Conservation (phyloP, 75 land plant species). For the Cunninghamia lanceolata region DNA sequence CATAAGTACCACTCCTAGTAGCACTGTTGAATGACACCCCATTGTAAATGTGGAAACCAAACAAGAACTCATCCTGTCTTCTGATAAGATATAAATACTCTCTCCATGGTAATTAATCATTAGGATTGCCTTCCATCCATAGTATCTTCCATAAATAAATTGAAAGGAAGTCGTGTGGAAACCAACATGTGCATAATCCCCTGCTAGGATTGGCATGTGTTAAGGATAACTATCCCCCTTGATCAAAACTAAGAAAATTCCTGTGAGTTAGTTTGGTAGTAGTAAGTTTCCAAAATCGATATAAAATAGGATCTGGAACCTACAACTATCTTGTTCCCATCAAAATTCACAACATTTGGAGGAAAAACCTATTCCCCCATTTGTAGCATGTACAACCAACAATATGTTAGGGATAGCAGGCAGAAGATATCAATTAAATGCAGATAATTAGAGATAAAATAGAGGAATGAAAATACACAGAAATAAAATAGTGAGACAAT, state of each 20-base stretch:
- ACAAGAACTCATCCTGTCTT: too few relatives aligned
- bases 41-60: too few relatives aligned
- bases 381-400: background rate
- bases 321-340: background rate
- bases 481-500: too few relatives aligned
- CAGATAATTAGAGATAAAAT: too few relatives aligned
- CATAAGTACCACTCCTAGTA: conserved; percentile 79
- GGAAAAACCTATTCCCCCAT: background rate
- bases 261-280: background rate
- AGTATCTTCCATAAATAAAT: too few relatives aligned
- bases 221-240: background rate
- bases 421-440: too few relatives aligned
- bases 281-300: background rate
- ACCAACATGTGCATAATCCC: background rate
- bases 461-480: too few relatives aligned
- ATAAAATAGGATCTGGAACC: background rate
- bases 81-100: too few relatives aligned
- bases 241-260: background rate
- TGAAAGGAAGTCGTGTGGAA: too few relatives aligned
- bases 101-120: too few relatives aligned
- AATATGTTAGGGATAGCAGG: too few relatives aligned
- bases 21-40: conserved; percentile 83
- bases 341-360: background rate
- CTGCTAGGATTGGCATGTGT: conserved; percentile 2
- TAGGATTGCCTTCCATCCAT: too few relatives aligned